A percentile compares a stretch with the other conserved stretches of the same genome.
Conservation (phyloP, 2,329 filamentous ascomycete genomes). For the Thelonectria discophora region DNA sequence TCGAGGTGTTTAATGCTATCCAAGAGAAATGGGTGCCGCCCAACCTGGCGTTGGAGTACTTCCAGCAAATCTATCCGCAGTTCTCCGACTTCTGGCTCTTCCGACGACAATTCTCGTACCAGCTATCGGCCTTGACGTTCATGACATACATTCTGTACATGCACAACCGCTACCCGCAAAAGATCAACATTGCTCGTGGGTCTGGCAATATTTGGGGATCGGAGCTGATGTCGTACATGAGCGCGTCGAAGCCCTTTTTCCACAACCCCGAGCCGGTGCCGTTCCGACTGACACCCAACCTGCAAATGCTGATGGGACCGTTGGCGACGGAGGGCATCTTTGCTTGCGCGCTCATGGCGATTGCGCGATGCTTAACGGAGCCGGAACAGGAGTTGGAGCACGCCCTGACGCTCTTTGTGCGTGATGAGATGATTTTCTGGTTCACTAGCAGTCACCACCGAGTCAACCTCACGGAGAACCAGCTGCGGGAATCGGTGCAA, state of each 20-base stretch:
- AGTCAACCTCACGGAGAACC: slow-evolving; percentile 62
- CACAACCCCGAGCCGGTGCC: slow-evolving; percentile 95
- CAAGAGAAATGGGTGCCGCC: slow-evolving; percentile 92
- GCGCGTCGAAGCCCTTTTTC: slow-evolving; percentile 84
- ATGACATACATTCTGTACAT: slow-evolving; percentile 99
- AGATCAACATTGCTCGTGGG: slow-evolving; percentile 87
- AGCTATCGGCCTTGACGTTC: slow-evolving; percentile 93
- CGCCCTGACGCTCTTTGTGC: slow-evolving; percentile 91
- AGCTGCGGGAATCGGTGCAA: slow-evolving; percentile 82
- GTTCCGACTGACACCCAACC: slow-evolving; percentile 95
- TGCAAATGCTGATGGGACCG: slow-evolving; percentile 96
- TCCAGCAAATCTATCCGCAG: slow-evolving; percentile 85
- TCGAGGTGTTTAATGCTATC: slow-evolving; percentile 94
- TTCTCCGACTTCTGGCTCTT: slow-evolving; percentile 98
- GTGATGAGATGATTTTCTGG: slow-evolving; percentile 99
- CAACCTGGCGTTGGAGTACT: slow-evolving; percentile 85
- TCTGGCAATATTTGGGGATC: slow-evolving; percentile 97
- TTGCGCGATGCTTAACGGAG: slow-evolving; percentile 91
- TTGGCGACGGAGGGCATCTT: slow-evolving; percentile 97
- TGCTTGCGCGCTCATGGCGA: slow-evolving; percentile 93
- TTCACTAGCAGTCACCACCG: slow-evolving; percentile 84
- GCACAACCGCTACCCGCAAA: slow-evolving; percentile 93
- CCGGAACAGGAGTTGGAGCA: slow-evolving; percentile 92
- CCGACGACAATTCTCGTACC: slow-evolving; percentile 95
- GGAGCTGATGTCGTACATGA: slow-evolving; percentile 92